Base-by-base conservation (phyloP, 805 yeast species). In the Cyberlindnera meyerae region DNA sequence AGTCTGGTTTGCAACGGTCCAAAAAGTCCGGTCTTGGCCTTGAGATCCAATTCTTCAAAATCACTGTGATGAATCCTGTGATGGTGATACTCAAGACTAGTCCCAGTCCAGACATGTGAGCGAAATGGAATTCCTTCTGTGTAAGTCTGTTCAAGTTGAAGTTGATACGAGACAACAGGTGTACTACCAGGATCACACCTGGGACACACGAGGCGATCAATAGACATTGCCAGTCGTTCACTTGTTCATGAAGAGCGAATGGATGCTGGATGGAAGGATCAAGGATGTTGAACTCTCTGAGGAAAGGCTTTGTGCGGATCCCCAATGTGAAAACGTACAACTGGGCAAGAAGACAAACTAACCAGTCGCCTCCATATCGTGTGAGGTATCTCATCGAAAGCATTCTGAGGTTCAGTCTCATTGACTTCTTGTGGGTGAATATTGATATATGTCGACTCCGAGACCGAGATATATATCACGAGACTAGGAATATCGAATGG, bases 1-100 rank as follows among this genome's bases (percentile, higher is more conserved):
- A 78, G 34, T 54, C 63, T 1, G 96, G 96, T 18, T 69, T 55
- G 59, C 97, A 90, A 42, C 97, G 71, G 5, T 85, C 82, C 31
- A 90, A 58, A 53, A 89, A 85, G 61, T 90, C 97, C 0, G 97
- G 97, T 35, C 97, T 67, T 42, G 83, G 85, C 51, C 95, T 71
- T 6, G 96, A 96, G 35, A 90, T 75, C 75, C 82, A 75, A 51
- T 81, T 77, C 60, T 90, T 90, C 36, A 86, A 55, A 11, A 79
- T 63, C 48, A 44, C 35, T 8, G 48, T 41, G 8, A 45, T 33
- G n/a, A 44, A 33, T 1, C 41, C 39, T 2, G 49, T 47, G 5
- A 49, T 24, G 1, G 47, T 29, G 11, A 47, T 27, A 5, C 48
- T 34, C 8, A 39, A 24, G 7, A 31, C 16, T 9, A 49, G 29